Percentiles rank a stretch among this genome's conserved stretches.
phyloP scores from a whole-genome alignment of 73 alveolate genomes.

The Uronychia binucleata region DNA sequence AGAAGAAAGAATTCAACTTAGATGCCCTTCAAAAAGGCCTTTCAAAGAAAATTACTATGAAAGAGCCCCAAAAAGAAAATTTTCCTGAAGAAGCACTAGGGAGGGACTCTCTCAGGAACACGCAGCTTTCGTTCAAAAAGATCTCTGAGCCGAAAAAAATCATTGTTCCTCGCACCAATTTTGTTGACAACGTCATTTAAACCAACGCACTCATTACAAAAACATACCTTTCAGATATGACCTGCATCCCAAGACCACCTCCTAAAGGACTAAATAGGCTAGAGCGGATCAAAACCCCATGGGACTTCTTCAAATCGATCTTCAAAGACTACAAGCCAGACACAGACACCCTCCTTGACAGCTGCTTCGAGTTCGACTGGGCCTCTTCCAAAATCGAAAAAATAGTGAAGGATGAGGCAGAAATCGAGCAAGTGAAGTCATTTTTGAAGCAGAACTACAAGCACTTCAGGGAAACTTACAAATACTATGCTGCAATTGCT shows the following conservation, averaged over 20 bases:
- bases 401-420: slow-evolving; percentile 56
- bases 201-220: slow-evolving; percentile 10
- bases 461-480: slow-evolving; percentile 67
- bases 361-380: slow-evolving; percentile 84
- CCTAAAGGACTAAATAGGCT: slow-evolving; percentile 37
- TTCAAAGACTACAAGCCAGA: slow-evolving; percentile 77
- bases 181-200: slow-evolving; percentile 44
- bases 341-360: slow-evolving; percentile 42
- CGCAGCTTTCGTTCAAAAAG: neutral
- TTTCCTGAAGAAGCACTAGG: neutral
- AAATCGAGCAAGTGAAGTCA: slow-evolving; percentile 32
- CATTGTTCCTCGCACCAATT: slow-evolving; percentile 49
- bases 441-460: slow-evolving; percentile 51
- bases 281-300: slow-evolving; percentile 60
- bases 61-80: too few species aligned
- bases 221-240: slow-evolving; percentile 2
- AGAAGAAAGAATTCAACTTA: neutral
- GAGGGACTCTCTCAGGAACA: neutral
- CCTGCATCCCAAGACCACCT: slow-evolving; percentile 47
- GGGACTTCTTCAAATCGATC: slow-evolving; percentile 75
- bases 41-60: neutral
- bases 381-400: slow-evolving; percentile 56
- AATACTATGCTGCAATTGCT: slow-evolving; percentile 71
- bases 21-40: neutral
- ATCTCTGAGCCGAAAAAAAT: neutral